Percentiles rank a stretch among this genome's conserved stretches.
Conservation (phyloP, 371 early-diverging fungal genomes). For the Basidiobolus heterosporus region DNA sequence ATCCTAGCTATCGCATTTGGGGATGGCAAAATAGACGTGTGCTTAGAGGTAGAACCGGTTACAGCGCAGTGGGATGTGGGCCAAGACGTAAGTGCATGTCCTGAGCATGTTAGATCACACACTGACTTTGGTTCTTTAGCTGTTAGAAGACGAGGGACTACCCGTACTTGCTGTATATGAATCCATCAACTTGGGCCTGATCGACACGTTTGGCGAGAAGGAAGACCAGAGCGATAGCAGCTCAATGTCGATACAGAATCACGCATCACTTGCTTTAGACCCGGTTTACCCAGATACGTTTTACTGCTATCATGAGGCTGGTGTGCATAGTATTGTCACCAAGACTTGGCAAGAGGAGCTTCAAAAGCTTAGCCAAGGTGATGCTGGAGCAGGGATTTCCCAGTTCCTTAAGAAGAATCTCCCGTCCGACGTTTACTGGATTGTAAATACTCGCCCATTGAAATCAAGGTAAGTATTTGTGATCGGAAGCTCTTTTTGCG, state of each 20-base stretch:
- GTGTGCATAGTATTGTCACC: conserved; percentile 14
- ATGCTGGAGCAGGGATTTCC: too few species aligned
- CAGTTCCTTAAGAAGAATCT: too few species aligned
- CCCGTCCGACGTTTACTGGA: too few species aligned
- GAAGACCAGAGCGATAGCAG: conserved; percentile 1
- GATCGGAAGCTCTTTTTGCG: too few species aligned
- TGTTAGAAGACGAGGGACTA: neutral
- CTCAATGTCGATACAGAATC: conserved; percentile 9
- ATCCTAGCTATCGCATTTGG: conserved; percentile 19
- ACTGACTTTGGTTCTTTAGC: neutral
- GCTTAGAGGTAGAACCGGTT: conserved; percentile 14
- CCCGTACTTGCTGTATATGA: conserved; percentile 17
- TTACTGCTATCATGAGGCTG: conserved; percentile 17
- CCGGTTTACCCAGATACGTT: conserved; percentile 16
- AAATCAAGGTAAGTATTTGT: too few species aligned
- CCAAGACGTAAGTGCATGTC: neutral
- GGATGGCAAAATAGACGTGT: conserved; percentile 18
- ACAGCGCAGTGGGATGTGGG: conserved; percentile 9
- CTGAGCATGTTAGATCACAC: neutral
- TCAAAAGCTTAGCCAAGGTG: too few species aligned
- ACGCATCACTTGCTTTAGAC: conserved; percentile 13
- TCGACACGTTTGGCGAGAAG: conserved; percentile 11
- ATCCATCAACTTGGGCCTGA: conserved; percentile 15
- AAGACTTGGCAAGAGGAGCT: conserved; percentile 9
- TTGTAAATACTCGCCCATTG: too few species aligned